Conservation (phyloP, 2,329 filamentous ascomycete species). For the Curvularia eragrostidis region DNA sequence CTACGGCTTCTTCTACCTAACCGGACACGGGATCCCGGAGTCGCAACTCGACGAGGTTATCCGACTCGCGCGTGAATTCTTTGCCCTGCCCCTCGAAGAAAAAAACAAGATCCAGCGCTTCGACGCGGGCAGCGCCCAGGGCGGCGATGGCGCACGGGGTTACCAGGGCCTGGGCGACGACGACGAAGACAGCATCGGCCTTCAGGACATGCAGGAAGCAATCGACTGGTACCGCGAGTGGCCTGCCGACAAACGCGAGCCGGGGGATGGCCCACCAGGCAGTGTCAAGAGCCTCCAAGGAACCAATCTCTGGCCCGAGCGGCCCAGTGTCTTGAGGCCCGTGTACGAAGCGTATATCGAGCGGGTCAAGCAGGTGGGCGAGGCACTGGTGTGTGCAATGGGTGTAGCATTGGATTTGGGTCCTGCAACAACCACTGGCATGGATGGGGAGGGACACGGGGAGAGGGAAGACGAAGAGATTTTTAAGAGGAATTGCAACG, state of each 20-base stretch:
- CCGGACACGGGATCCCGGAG: conserved; percentile 49
- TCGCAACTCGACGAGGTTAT: conserved; percentile 38
- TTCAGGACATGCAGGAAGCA: conserved; percentile 49
- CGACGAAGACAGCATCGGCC: conserved; percentile 42
- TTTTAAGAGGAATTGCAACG: conserved; percentile 42
- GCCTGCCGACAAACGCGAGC: conserved; percentile 25
- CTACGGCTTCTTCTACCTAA: conserved; percentile 55
- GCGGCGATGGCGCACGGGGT: conserved; percentile 48
- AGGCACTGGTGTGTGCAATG: conserved; percentile 49
- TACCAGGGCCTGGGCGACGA: conserved; percentile 51
- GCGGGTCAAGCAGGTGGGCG: conserved; percentile 38
- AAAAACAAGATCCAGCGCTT: conserved; percentile 48
- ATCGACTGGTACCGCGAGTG: conserved; percentile 52
- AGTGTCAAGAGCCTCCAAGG: conserved; percentile 49
- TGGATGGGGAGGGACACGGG: background rate
- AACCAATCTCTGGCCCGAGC: conserved; percentile 53
- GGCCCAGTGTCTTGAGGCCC: conserved; percentile 35
- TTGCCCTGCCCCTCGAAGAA: conserved; percentile 34
- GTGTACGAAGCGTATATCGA: conserved; percentile 46
- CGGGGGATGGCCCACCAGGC: conserved; percentile 23
- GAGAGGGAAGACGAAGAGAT: conserved; percentile 37
- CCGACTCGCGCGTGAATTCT: conserved; percentile 45
- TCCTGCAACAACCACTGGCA: background rate
- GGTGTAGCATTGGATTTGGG: conserved; percentile 46
- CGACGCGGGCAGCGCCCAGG: conserved; percentile 40